Evolutionary conservation across 2,329 filamentous ascomycete species (phyloP).

Genomic region (Claviceps sp.): DNA sequence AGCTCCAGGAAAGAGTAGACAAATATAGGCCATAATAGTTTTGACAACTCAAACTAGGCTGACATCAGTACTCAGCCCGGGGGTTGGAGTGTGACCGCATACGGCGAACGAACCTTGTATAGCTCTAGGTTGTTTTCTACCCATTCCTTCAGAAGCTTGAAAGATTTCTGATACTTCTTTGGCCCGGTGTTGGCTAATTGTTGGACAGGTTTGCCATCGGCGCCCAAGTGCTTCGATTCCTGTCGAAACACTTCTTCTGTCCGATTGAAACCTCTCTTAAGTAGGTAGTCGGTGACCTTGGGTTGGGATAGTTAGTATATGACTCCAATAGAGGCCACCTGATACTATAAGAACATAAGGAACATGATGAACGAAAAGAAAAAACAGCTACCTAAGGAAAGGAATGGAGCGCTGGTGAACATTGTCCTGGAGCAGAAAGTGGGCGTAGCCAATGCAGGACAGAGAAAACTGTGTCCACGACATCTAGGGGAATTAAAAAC

Average conservation of each 20-base stretch:
- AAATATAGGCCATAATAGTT: constrained; percentile 85
- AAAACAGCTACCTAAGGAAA: not conserved
- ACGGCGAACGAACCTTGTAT: constrained; percentile 55
- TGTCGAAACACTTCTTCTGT: constrained; percentile 88
- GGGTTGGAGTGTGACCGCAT: not conserved
- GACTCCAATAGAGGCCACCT: not conserved
- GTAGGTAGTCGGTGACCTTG: constrained; percentile 79
- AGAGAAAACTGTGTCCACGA: not conserved
- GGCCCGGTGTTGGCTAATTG: constrained; percentile 57
- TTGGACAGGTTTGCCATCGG: constrained; percentile 64
- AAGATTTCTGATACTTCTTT: constrained; percentile 66
- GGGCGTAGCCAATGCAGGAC: no score
- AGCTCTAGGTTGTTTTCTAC: constrained; percentile 85
- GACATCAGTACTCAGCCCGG: not conserved
- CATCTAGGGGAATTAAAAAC: not conserved
- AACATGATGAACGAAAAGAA: not conserved
- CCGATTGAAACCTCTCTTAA: constrained; percentile 86
- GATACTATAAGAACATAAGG: not conserved
- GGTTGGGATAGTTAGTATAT: constrained; percentile 6
- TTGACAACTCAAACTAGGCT: constrained; percentile 64
- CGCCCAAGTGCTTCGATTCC: constrained; percentile 73
- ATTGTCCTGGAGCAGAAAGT: not conserved
- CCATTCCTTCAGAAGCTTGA: constrained; percentile 62
- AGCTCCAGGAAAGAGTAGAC: constrained; percentile 85
- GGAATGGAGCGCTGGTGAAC: not conserved